Evolutionary conservation across 2,329 filamentous ascomycete species (phyloP).

Genomic region (Epichloe elymi): DNA sequence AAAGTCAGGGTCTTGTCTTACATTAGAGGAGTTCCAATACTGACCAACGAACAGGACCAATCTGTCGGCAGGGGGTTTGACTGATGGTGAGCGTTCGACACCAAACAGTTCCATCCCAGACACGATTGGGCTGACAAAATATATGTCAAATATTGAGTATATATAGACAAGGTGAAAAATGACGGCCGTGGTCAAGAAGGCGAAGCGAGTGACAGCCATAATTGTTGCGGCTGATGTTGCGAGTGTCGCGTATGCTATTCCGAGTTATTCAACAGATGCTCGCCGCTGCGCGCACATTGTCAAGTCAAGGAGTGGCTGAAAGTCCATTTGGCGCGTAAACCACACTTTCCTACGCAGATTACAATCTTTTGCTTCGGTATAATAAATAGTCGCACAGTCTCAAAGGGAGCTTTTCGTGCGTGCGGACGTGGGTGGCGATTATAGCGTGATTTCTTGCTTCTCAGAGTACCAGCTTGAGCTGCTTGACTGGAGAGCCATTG

Average conservation of each 20-base stretch:
- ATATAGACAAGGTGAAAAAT: constrained; percentile 91
- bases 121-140: constrained; percentile 96
- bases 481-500: no score
- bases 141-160: constrained; percentile 94
- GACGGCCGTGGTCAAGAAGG: constrained; percentile 78
- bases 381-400: no score
- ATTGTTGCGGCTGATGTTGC: constrained; percentile 22
- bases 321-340: neutral
- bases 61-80: constrained; percentile 75
- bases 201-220: constrained; percentile 51
- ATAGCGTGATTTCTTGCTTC: no score
- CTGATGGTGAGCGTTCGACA: constrained; percentile 45
- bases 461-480: no score
- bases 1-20: neutral
- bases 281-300: neutral
- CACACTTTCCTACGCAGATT: neutral
- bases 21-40: constrained; percentile 28
- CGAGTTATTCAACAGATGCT: neutral
- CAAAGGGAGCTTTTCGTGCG: no score
- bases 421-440: no score
- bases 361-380: no score
- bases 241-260: neutral
- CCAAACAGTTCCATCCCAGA: constrained; percentile 80
- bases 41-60: constrained; percentile 75
- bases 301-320: neutral